Conservation (phyloP, 2,329 filamentous ascomycete species). For the Penicillium olsonii region DNA sequence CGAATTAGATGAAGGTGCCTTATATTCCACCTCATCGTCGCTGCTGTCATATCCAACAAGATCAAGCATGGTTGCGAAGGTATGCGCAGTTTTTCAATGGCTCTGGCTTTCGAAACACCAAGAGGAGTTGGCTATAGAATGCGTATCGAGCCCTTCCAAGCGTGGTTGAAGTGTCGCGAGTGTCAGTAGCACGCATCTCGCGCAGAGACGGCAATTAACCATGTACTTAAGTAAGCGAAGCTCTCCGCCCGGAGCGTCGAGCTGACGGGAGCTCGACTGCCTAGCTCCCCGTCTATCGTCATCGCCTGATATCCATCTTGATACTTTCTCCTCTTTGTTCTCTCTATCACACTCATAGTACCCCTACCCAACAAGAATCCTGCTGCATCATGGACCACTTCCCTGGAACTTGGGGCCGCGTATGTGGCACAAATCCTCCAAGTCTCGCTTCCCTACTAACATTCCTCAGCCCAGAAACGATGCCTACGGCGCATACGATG, state of each 20-base stretch:
- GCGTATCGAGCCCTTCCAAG: too few relatives aligned
- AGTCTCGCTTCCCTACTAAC: constrained; percentile 35
- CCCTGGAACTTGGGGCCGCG: constrained; percentile 67
- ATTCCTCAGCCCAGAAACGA: constrained; percentile 83
- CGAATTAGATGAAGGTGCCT: constrained; percentile 10
- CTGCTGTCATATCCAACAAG: constrained; percentile 48
- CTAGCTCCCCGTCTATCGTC: constrained; percentile 26
- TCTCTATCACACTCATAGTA: neutral
- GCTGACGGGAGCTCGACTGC: constrained; percentile 34
- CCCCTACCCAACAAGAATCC: constrained; percentile 1
- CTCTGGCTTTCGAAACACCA: too few relatives aligned
- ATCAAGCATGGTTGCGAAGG: constrained; percentile 41
- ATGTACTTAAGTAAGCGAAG: constrained; percentile 26
- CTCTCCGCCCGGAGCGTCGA: constrained; percentile 30
- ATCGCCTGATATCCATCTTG: constrained; percentile 17
- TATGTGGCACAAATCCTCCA: constrained; percentile 33
- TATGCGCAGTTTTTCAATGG: too few relatives aligned
- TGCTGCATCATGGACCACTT: constrained; percentile 62
- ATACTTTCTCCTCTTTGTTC: constrained; percentile 6
- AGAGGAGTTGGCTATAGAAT: too few relatives aligned
- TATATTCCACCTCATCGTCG: constrained; percentile 41
- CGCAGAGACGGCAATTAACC: too few relatives aligned
- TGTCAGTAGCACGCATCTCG: too few relatives aligned
- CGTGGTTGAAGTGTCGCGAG: neutral
- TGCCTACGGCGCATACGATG: constrained; percentile 91